Conservation (phyloP, 2,329 filamentous ascomycete species). For the Orbilia javanica region DNA sequence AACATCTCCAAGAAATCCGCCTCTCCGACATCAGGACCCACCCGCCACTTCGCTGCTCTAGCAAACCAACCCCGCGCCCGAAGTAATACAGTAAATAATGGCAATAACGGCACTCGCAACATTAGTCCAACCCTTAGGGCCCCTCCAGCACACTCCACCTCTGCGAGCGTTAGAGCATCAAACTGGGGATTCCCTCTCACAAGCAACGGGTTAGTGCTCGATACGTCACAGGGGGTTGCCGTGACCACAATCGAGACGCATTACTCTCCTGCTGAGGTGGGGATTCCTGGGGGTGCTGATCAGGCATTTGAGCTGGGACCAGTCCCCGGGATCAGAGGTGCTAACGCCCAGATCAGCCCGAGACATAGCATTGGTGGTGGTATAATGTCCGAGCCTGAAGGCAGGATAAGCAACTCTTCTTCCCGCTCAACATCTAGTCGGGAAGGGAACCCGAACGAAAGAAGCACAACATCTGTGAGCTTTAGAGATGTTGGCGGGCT, state of each 20-base stretch:
- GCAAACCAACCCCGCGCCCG: slow-evolving; percentile 36
- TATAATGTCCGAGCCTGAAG: slow-evolving; percentile 26
- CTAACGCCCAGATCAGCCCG: slow-evolving; percentile 4
- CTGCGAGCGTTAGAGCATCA: slow-evolving; percentile 39
- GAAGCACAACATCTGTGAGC: background rate
- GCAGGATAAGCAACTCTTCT: slow-evolving; percentile 23
- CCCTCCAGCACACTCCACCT: slow-evolving; percentile 50
- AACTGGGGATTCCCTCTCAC: slow-evolving; percentile 56
- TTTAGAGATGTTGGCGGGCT: slow-evolving; percentile 26
- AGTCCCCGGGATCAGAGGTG: slow-evolving; percentile 16
- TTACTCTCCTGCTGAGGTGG: slow-evolving; percentile 45
- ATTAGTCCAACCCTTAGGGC: slow-evolving; percentile 23
- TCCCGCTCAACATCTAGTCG: slow-evolving; percentile 10
- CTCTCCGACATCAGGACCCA: slow-evolving; percentile 26
- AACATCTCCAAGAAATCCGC: slow-evolving; percentile 23
- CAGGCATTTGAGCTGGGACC: slow-evolving; percentile 50
- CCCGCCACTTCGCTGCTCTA: slow-evolving; percentile 42
- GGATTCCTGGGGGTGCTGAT: slow-evolving; percentile 23
- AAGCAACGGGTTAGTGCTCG: slow-evolving; percentile 30
- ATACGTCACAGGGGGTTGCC: slow-evolving; percentile 41
- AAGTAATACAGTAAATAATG: slow-evolving; percentile 27
- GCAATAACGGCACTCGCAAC: slow-evolving; percentile 2
- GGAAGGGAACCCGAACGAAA: slow-evolving; percentile 9
- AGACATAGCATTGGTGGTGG: slow-evolving; percentile 49
- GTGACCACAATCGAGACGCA: slow-evolving; percentile 51